A percentile compares a stretch with the other conserved stretches of the same genome.
Conservation (phyloP, 2,329 filamentous ascomycete species). For the Exophiala alcalophila region DNA sequence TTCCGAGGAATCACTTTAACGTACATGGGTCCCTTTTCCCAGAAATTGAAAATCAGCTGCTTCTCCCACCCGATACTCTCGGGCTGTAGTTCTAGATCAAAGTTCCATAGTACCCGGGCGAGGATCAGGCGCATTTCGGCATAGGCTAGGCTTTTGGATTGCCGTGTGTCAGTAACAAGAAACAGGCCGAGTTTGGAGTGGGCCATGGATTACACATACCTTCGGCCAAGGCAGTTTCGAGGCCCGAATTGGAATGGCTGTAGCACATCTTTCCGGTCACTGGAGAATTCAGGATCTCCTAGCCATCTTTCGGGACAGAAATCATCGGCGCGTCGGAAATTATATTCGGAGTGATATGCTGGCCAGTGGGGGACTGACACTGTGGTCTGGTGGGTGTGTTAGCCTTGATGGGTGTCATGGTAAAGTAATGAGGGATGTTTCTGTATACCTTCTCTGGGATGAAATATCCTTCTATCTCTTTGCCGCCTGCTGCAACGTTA, state of each 20-base stretch:
- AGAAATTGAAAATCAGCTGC: slow-evolving; percentile 9
- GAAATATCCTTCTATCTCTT: slow-evolving; percentile 25
- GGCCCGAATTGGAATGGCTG: slow-evolving; percentile 48
- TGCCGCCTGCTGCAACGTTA: slow-evolving; percentile 39
- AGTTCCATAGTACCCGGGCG: slow-evolving; percentile 49
- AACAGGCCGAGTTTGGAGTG: background rate
- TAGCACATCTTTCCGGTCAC: slow-evolving; percentile 42
- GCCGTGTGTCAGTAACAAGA: too few species aligned
- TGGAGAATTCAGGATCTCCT: slow-evolving; percentile 33
- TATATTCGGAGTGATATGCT: slow-evolving; percentile 17
- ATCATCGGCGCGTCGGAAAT: slow-evolving; percentile 27
- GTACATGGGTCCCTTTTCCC: slow-evolving; percentile 13
- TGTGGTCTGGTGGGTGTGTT: too few species aligned
- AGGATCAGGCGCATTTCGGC: slow-evolving; percentile 52
- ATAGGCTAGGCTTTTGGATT: slow-evolving; percentile 52
- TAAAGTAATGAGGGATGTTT: background rate
- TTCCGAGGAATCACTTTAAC: slow-evolving; percentile 9
- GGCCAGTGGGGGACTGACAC: slow-evolving; percentile 45
- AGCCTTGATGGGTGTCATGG: too few species aligned
- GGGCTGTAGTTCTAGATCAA: slow-evolving; percentile 40
- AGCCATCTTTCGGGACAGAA: slow-evolving; percentile 47
- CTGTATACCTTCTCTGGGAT: slow-evolving; percentile 24
- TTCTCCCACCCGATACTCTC: slow-evolving; percentile 19
- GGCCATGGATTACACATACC: slow-evolving; percentile 34
- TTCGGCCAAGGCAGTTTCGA: slow-evolving; percentile 29